Percentiles rank a stretch among this genome's conserved stretches.
phyloP scores from a whole-genome alignment of 1,284 basidiomycete genomes.

The Xanthoconium separans region DNA sequence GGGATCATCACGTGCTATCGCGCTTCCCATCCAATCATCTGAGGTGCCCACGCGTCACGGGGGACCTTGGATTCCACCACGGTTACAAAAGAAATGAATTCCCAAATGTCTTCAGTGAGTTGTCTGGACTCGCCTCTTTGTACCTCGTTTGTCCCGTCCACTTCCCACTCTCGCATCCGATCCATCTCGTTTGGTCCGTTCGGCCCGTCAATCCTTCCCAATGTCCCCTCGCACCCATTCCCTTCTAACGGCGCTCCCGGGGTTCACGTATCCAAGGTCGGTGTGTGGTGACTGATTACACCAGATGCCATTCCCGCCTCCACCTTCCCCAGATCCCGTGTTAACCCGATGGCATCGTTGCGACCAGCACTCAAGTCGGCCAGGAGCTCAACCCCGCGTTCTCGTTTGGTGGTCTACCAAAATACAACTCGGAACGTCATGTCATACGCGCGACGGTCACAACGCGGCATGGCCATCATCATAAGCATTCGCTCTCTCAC shows the following conservation, averaged over 20 bases:
- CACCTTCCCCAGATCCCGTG: slow-evolving; percentile 43
- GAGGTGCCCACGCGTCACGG: no score
- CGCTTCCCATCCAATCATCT: no score
- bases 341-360: slow-evolving; percentile 23
- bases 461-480: slow-evolving; percentile 76
- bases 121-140: slow-evolving; percentile 55
- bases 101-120: no score
- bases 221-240: slow-evolving; percentile 27
- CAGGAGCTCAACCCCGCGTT: slow-evolving; percentile 26
- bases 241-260: slow-evolving; percentile 26
- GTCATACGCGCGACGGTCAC: slow-evolving; percentile 13
- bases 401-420: slow-evolving; percentile 31
- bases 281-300: slow-evolving; percentile 29
- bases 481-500: slow-evolving; percentile 92
- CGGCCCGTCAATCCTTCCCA: slow-evolving; percentile 38
- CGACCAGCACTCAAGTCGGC: background rate
- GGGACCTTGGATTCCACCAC: no score
- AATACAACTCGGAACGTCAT: slow-evolving; percentile 28
- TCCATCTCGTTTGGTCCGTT: slow-evolving; percentile 58
- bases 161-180: slow-evolving; percentile 46
- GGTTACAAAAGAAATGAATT: no score
- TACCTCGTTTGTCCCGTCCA: slow-evolving; percentile 43
- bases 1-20: no score
- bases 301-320: slow-evolving; percentile 66
- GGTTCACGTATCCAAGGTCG: slow-evolving; percentile 14